These are phyloP conservation scores for Phaeomoniella chlamydospora DNA, from an alignment of 2,329 filamentous ascomycete species.

Conservation along the genomic window DNA sequence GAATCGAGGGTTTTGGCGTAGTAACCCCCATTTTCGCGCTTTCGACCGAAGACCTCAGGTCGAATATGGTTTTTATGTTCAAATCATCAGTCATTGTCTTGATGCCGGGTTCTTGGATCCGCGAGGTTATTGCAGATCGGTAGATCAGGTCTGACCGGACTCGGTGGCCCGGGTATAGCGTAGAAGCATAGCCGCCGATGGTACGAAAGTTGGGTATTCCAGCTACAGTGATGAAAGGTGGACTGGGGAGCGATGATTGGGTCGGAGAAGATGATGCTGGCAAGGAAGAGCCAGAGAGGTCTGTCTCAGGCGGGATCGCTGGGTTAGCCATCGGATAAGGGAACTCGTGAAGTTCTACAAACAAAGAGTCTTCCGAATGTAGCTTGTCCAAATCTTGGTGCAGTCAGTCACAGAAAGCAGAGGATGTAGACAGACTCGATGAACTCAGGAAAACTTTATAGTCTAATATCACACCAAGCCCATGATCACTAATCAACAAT, in stretches of 20 bases:
- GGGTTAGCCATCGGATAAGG: too few relatives aligned
- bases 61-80: conserved; percentile 51
- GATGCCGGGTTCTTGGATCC: conserved; percentile 39
- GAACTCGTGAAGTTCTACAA: too few relatives aligned
- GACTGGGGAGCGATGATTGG: conserved; percentile 9
- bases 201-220: conserved; percentile 58
- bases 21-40: conserved; percentile 22
- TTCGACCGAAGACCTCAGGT: conserved; percentile 45
- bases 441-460: too few relatives aligned
- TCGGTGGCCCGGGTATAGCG: not conserved
- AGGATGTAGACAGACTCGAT: too few relatives aligned
- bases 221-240: conserved; percentile 23
- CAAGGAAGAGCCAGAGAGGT: too few relatives aligned
- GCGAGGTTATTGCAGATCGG: conserved; percentile 53
- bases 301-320: too few relatives aligned
- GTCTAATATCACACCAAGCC: too few relatives aligned
- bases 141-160: conserved; percentile 44
- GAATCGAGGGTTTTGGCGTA: conserved; percentile 32
- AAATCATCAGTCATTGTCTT: conserved; percentile 33
- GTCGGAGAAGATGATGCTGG: too few relatives aligned
- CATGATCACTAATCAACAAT: too few relatives aligned
- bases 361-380: too few relatives aligned
- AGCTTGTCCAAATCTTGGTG: too few relatives aligned
- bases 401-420: too few relatives aligned
- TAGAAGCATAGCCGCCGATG: conserved; percentile 41